These are phyloP conservation scores for Sphaerulina vaccinii DNA, from an alignment of 2,329 filamentous ascomycete genomes.

Conservation along the genomic window DNA sequence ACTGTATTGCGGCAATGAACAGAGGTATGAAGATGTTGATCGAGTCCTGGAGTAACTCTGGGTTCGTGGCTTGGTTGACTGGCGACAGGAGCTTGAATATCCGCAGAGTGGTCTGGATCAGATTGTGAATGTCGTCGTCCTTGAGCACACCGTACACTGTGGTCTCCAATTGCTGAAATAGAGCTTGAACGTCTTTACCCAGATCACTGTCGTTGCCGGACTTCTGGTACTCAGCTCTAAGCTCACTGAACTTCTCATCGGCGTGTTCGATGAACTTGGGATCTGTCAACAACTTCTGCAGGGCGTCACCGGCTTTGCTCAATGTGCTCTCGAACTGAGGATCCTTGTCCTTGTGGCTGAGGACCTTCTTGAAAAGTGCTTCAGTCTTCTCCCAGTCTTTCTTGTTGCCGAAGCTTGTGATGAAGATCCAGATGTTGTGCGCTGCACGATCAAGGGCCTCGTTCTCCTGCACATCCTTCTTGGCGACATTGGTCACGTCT, in stretches of 20 bases:
- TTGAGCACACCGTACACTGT: slow-evolving; percentile 68
- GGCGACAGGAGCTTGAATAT: slow-evolving; percentile 71
- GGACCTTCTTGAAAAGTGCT: slow-evolving; percentile 64
- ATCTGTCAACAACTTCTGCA: slow-evolving; percentile 81
- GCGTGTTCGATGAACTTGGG: slow-evolving; percentile 80
- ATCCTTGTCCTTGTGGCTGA: slow-evolving; percentile 73
- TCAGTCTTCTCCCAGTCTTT: slow-evolving; percentile 75
- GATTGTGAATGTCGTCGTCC: slow-evolving; percentile 69
- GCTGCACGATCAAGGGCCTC: slow-evolving; percentile 71
- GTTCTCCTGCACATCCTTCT: slow-evolving; percentile 72
- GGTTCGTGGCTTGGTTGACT: slow-evolving; percentile 61
- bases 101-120: slow-evolving; percentile 64
- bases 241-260: slow-evolving; percentile 62
- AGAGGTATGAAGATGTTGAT: slow-evolving; percentile 79
- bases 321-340: slow-evolving; percentile 80
- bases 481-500: slow-evolving; percentile 63
- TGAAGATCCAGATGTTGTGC: slow-evolving; percentile 74
- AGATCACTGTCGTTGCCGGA: slow-evolving; percentile 66
- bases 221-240: slow-evolving; percentile 56
- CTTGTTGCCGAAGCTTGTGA: slow-evolving; percentile 75
- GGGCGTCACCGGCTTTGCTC: slow-evolving; percentile 66
- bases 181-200: slow-evolving; percentile 67
- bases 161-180: slow-evolving; percentile 66
- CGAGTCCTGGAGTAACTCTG: slow-evolving; percentile 70
- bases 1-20: slow-evolving; percentile 74